These are phyloP conservation scores for Neoboletus brunneissimus DNA, from an alignment of 768 basidiomycete genomes.

Conservation along the genomic window DNA sequence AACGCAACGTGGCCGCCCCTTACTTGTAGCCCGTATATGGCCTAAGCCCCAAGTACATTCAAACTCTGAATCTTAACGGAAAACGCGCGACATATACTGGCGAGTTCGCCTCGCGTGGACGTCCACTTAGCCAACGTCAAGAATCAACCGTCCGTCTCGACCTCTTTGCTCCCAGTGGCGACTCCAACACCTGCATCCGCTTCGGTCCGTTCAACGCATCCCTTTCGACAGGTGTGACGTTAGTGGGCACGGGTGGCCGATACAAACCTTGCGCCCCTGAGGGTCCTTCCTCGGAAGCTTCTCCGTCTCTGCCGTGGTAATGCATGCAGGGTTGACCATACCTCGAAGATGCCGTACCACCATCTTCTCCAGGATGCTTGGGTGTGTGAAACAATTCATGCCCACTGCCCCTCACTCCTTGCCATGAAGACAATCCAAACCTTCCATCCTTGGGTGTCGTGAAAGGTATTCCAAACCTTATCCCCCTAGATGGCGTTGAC, in stretches of 20 bases:
- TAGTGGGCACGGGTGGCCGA: conserved; percentile 28
- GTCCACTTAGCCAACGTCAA: conserved; percentile 2
- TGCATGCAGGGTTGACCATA: conserved; percentile 4
- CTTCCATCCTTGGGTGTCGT: conserved; percentile 59
- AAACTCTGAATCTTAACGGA: background rate
- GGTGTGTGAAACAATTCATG: conserved; percentile 55
- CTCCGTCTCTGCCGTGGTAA: conserved; percentile 21
- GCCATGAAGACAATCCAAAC: conserved; percentile 34
- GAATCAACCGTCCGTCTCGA: conserved; percentile 16
- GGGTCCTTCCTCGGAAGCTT: conserved; percentile 16
- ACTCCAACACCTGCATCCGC: conserved; percentile 28
- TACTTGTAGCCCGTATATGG: background rate
- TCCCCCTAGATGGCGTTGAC: conserved; percentile 78
- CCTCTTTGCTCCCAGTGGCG: conserved; percentile 30
- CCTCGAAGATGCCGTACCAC: conserved; percentile 8
- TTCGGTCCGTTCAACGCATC: conserved; percentile 16
- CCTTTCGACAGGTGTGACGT: conserved; percentile 56
- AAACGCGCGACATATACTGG: background rate
- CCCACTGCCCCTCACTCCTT: conserved; percentile 32
- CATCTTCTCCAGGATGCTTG: conserved; percentile 33
- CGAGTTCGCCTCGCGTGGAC: background rate
- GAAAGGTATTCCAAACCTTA: conserved; percentile 57
- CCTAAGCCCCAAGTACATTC: background rate
- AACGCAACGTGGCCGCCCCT: conserved; percentile 1
- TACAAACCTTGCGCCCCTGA: conserved; percentile 16